Conservation (phyloP, 768 basidiomycete species). For the Pleurotus salmoneostramineus region DNA sequence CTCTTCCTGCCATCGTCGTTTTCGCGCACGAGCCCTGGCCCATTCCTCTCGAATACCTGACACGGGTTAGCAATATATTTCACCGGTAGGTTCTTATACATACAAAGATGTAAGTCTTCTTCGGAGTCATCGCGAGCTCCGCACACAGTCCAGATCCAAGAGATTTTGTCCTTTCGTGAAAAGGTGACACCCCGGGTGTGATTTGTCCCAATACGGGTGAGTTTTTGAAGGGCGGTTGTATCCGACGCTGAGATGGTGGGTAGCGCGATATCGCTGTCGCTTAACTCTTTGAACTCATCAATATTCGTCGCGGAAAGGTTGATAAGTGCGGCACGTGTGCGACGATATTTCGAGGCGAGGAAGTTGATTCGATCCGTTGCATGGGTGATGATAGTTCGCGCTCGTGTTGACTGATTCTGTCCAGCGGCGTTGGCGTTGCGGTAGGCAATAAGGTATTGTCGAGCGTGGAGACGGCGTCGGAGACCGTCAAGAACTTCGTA, state of each 20-base stretch:
- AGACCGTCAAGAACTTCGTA: slow-evolving; percentile 14
- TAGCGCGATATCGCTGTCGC: slow-evolving; percentile 12
- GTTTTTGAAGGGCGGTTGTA: neutral
- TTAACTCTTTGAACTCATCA: slow-evolving; percentile 1
- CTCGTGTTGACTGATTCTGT: slow-evolving; percentile 18
- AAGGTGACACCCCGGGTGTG: neutral
- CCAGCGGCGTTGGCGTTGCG: slow-evolving; percentile 18
- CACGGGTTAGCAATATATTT: neutral
- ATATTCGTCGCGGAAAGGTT: slow-evolving; percentile 10
- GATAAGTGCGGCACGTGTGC: slow-evolving; percentile 10
- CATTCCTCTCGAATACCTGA: slow-evolving; percentile 5
- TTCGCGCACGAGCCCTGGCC: slow-evolving; percentile 1
- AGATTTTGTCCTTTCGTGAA: slow-evolving; percentile 4
- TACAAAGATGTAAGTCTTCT: neutral
- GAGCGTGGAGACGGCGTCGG: slow-evolving; percentile 14
- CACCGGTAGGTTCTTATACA: too few species aligned
- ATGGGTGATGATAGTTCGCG: slow-evolving; percentile 15
- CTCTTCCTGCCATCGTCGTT: slow-evolving; percentile 7
- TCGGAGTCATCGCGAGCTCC: neutral
- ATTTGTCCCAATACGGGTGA: neutral
- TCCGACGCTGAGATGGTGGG: neutral
- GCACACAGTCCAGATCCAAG: slow-evolving; percentile 9
- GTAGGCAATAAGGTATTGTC: slow-evolving; percentile 16
- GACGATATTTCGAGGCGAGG: slow-evolving; percentile 13
- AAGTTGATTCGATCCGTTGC: neutral